Evolutionary conservation across 805 yeast species (phyloP).

Genomic region (Peterozyma toletana): DNA sequence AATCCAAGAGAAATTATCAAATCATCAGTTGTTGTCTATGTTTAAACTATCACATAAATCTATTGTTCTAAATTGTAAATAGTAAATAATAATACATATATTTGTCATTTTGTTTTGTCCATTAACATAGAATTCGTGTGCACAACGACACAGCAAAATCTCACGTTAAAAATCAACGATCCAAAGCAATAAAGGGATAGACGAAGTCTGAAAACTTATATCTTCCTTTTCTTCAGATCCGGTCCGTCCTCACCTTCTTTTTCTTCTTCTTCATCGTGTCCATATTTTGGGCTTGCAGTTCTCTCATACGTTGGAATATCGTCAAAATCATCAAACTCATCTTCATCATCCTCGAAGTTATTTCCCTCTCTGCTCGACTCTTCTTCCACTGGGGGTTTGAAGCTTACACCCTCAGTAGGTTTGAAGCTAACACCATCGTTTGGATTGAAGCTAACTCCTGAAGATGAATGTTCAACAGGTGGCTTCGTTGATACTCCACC

Average conservation of each 20-base stretch:
- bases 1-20: slow-evolving; percentile 48
- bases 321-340: slow-evolving; percentile 28
- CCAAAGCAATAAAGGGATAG: neutral
- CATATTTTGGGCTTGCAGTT: slow-evolving; percentile 19
- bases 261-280: slow-evolving; percentile 13
- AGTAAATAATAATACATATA: neutral
- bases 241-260: slow-evolving; percentile 11
- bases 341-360: slow-evolving; percentile 13
- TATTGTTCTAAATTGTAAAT: neutral
- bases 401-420: slow-evolving; percentile 1
- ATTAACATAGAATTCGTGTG: too few relatives aligned
- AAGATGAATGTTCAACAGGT: slow-evolving; percentile 5
- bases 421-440: slow-evolving; percentile 5
- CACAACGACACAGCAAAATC: too few relatives aligned
- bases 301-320: slow-evolving; percentile 21
- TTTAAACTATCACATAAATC: neutral
- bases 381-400: neutral
- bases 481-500: neutral
- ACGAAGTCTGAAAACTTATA: neutral
- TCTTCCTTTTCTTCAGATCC: neutral
- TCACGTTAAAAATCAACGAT: too few relatives aligned
- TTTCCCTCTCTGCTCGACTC: neutral
- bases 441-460: neutral
- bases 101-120: neutral
- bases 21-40: slow-evolving; percentile 26